These are phyloP conservation scores for Pyracantha coccinea DNA, from an alignment of 331 rosid species.

Conservation along the genomic window DNA sequence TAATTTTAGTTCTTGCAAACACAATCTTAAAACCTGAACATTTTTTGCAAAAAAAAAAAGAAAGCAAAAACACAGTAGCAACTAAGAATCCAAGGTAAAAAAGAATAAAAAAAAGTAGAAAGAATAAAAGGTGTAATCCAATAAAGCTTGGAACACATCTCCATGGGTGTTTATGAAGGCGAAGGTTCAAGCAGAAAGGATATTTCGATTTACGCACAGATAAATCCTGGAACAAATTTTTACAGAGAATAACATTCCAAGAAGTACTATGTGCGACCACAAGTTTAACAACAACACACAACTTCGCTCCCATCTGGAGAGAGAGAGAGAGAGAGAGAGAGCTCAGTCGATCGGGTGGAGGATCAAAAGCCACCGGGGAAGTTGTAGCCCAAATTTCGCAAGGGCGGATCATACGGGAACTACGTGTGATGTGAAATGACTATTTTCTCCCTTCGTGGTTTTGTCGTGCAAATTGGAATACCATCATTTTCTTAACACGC, in stretches of 20 bases:
- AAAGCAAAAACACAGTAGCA: not conserved
- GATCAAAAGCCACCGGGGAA: too few species aligned
- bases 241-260: conserved; percentile 19
- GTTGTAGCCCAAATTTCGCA: too few species aligned
- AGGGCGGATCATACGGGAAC: too few species aligned
- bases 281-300: not conserved
- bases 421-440: too few species aligned
- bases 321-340: too few species aligned
- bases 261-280: conserved; percentile 64
- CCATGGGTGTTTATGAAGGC: conserved; percentile 22
- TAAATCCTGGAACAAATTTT: conserved; percentile 45
- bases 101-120: not conserved
- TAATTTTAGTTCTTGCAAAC: too few species aligned
- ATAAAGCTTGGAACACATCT: conserved; percentile 57
- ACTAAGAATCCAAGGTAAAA: not conserved
- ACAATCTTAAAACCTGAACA: too few species aligned
- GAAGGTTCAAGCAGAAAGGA: conserved; percentile 85
- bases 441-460: too few species aligned
- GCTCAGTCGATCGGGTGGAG: too few species aligned
- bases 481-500: too few species aligned
- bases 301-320: too few species aligned
- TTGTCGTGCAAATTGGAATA: too few species aligned
- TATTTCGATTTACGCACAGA: conserved; percentile 46
- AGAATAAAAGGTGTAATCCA: conserved; percentile 23
- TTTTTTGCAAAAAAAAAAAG: not conserved